A percentile compares a stretch with the other conserved stretches of the same genome.
Conservation (phyloP, 2,329 filamentous ascomycete species). For the Stagonosporopsis tanaceti region DNA sequence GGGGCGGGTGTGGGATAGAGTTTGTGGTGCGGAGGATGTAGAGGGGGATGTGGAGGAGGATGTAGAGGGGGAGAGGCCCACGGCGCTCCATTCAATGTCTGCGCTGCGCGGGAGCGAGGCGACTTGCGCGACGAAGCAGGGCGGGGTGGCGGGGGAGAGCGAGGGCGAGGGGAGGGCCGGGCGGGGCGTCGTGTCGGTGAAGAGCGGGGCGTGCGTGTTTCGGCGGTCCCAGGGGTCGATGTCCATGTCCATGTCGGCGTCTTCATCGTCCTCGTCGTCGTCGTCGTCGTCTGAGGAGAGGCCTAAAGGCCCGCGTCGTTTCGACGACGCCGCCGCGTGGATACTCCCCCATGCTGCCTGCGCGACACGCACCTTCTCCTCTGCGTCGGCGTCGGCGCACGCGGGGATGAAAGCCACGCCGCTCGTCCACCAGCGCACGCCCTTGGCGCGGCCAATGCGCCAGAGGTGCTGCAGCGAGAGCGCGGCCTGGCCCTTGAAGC, state of each 20-base stretch:
- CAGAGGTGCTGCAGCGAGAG: constrained; percentile 89
- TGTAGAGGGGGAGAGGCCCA: constrained; percentile 60
- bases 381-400: constrained; percentile 1
- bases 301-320: too few relatives aligned
- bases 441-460: constrained; percentile 77
- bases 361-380: constrained; percentile 46
- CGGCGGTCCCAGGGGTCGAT: constrained; percentile 73
- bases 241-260: constrained; percentile 48
- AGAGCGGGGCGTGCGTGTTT: constrained; percentile 62
- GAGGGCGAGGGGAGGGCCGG: constrained; percentile 52
- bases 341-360: constrained; percentile 56
- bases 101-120: constrained; percentile 76
- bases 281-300: background rate
- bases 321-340: constrained; percentile 19
- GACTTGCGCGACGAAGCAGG: constrained; percentile 79
- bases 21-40: background rate
- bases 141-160: constrained; percentile 50
- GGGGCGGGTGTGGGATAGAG: background rate
- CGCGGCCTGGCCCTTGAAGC: constrained; percentile 66
- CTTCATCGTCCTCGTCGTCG: constrained; percentile 53
- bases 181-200: constrained; percentile 37
- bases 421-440: constrained; percentile 77
- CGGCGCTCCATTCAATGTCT: constrained; percentile 83
- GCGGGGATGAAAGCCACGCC: constrained; percentile 64
- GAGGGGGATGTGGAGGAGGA: background rate